phyloP scores from a whole-genome alignment of 305 asterid species.

The Fraxinus xanthoxyloides region DNA sequence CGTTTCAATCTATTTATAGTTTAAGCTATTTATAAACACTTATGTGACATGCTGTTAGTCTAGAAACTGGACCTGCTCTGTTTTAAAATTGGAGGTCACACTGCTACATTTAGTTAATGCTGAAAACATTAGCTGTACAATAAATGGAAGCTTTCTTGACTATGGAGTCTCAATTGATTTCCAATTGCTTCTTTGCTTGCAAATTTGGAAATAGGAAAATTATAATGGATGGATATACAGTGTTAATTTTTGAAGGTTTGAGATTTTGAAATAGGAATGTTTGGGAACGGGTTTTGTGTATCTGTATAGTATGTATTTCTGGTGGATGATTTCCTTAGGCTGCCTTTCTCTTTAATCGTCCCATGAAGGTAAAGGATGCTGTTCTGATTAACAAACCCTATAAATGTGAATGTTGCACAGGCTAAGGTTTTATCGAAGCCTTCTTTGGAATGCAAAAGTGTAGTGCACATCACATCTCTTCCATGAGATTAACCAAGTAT shows the following conservation, averaged over 20 bases:
- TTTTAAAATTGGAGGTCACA: background rate
- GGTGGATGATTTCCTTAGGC: background rate
- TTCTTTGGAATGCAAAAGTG: background rate
- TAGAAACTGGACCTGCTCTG: background rate
- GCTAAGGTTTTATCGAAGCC: background rate
- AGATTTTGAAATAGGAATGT: background rate
- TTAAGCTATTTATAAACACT: background rate
- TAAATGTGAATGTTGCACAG: background rate
- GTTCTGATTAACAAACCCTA: background rate
- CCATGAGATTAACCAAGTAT: background rate
- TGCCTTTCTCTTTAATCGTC: background rate
- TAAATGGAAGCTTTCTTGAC: background rate
- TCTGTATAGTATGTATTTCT: background rate
- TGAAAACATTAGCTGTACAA: background rate
- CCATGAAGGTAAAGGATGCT: background rate
- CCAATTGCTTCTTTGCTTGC: background rate
- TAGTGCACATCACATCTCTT: background rate
- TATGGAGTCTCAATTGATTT: background rate
- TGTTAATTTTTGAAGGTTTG: background rate
- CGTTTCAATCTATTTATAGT: background rate
- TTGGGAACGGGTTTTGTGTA: background rate
- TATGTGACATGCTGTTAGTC: background rate
- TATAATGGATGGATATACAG: background rate
- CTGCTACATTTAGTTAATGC: background rate
- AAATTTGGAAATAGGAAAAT: background rate